Percentiles rank a stretch among this genome's conserved stretches.
Evolutionary conservation across 139 green algal genomes (phyloP).

Genomic region (Volvox africanus): DNA sequence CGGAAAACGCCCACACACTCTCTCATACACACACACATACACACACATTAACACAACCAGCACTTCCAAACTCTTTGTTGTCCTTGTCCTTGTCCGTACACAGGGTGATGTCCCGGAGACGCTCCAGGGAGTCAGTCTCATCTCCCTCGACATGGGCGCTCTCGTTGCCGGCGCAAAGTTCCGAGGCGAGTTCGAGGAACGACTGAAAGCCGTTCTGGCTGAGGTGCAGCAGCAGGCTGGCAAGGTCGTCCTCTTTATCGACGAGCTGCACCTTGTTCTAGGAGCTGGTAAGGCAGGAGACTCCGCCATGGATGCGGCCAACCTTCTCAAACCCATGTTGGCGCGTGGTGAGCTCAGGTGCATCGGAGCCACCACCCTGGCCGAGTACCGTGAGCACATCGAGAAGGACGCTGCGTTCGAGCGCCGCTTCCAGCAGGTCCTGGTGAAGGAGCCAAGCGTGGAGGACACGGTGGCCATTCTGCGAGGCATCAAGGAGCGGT

Average conservation of each 20-base stretch:
- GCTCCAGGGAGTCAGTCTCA: constrained; percentile 76
- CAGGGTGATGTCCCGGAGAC: constrained; percentile 85
- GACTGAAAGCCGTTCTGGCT: constrained; percentile 83
- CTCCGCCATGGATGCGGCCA: constrained; percentile 93
- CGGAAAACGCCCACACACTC: too few relatives aligned
- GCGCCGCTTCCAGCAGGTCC: constrained; percentile 91
- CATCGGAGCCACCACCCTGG: constrained; percentile 95
- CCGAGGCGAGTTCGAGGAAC: constrained; percentile 95
- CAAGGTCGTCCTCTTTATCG: constrained; percentile 94
- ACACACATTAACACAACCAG: not conserved
- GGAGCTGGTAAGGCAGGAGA: constrained; percentile 80
- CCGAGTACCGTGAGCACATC: constrained; percentile 94
- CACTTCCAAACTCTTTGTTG: not conserved
- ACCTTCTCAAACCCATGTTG: constrained; percentile 98
- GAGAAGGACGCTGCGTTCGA: constrained; percentile 96
- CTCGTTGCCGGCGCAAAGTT: constrained; percentile 89
- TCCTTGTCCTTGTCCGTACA: not conserved
- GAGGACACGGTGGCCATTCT: constrained; percentile 93
- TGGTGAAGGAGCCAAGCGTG: constrained; percentile 89
- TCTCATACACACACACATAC: not conserved
- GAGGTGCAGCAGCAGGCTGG: constrained; percentile 70
- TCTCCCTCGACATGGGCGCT: constrained; percentile 92
- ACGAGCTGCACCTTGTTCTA: constrained; percentile 55
- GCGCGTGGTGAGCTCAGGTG: constrained; percentile 93
- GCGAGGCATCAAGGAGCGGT: constrained; percentile 89